A percentile compares a stretch with the other conserved stretches of the same genome.
phyloP scores from a whole-genome alignment of 2,329 filamentous ascomycete species.

The Xylariaceae sp. region DNA sequence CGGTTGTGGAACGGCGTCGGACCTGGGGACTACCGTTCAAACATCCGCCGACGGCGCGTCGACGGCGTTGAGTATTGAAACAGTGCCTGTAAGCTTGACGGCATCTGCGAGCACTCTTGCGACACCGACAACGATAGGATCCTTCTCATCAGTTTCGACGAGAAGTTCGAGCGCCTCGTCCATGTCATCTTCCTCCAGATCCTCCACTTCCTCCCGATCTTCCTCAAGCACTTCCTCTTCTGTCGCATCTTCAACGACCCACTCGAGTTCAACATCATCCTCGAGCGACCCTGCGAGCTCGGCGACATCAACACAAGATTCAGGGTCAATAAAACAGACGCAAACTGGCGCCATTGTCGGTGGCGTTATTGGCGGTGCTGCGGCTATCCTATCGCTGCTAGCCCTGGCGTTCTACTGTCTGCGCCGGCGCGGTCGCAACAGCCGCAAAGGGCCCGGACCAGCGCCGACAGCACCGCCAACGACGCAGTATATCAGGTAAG shows the following conservation, averaged over 20 bases:
- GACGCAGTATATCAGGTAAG: conserved; percentile 51
- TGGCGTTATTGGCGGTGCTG: conserved; percentile 58
- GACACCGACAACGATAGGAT: conserved; percentile 50
- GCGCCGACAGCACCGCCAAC: conserved; percentile 38
- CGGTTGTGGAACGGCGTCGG: conserved; percentile 59
- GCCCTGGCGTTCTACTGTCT: conserved; percentile 47
- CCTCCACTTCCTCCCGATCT: conserved; percentile 14
- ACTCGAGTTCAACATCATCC: conserved; percentile 17
- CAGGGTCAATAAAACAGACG: conserved; percentile 16
- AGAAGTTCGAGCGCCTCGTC: conserved; percentile 27
- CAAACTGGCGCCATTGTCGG: conserved; percentile 59
- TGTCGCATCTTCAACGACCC: conserved; percentile 22
- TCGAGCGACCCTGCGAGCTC: conserved; percentile 4
- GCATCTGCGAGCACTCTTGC: conserved; percentile 46
- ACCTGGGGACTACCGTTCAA: conserved; percentile 55
- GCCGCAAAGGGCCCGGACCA: conserved; percentile 50
- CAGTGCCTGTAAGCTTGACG: conserved; percentile 50
- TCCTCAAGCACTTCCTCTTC: conserved; percentile 18
- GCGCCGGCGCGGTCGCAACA: conserved; percentile 50
- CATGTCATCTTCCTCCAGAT: not conserved
- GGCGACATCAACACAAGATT: not conserved
- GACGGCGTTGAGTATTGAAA: conserved; percentile 45
- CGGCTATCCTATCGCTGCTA: conserved; percentile 49
- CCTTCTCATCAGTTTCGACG: conserved; percentile 34
- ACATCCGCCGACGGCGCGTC: conserved; percentile 52